A percentile compares a stretch with the other conserved stretches of the same genome.
phyloP scores from a whole-genome alignment of 768 basidiomycete genomes.

The Tylopilus intermedius region DNA sequence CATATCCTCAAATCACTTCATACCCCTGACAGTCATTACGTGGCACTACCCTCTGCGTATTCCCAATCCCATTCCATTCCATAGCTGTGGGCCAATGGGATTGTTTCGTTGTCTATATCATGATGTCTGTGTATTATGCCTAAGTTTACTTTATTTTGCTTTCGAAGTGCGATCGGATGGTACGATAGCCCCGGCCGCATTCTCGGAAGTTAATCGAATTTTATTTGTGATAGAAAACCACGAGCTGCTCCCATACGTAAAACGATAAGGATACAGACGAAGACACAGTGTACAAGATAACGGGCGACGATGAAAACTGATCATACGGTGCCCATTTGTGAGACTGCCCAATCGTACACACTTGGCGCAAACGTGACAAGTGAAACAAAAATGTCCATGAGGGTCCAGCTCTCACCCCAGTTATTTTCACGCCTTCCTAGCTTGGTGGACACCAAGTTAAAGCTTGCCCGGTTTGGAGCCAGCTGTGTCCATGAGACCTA shows the following conservation, averaged over 20 bases:
- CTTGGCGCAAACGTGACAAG: conserved; percentile 10
- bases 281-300: conserved; percentile 13
- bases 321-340: not conserved
- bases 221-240: conserved; percentile 8
- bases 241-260: not conserved
- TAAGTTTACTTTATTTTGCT: conserved; percentile 30
- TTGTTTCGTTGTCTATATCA: conserved; percentile 26
- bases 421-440: conserved; percentile 43
- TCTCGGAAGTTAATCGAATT: conserved; percentile 21
- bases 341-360: conserved; percentile 24
- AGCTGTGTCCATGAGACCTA: conserved; percentile 39
- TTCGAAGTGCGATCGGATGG: conserved; percentile 14
- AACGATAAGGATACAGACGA: not conserved
- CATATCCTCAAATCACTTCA: conserved; percentile 23
- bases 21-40: conserved; percentile 31
- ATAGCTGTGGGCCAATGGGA: conserved; percentile 9
- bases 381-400: not conserved
- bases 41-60: conserved; percentile 13
- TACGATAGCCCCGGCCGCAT: conserved; percentile 6
- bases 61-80: conserved; percentile 7
- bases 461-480: conserved; percentile 37
- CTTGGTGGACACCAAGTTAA: conserved; percentile 42
- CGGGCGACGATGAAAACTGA: not conserved
- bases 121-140: conserved; percentile 25
- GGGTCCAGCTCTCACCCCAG: conserved; percentile 1